phyloP scores from a whole-genome alignment of 2,329 filamentous ascomycete genomes.

The Cercospora brassicicola region DNA sequence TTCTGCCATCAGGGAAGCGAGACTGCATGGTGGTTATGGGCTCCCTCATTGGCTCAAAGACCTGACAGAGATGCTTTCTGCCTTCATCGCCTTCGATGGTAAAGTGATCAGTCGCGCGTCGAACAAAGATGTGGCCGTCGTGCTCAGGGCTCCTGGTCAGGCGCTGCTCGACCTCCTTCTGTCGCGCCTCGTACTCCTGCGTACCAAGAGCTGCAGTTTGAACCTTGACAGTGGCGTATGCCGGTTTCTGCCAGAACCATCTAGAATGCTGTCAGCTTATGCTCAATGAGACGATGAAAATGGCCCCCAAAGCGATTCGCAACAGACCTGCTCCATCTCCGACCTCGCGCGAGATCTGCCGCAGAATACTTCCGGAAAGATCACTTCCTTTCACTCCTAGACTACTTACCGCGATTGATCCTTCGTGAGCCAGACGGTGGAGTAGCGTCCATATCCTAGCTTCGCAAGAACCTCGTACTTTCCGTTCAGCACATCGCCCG shows the following conservation, averaged over 20 bases:
- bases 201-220: background rate
- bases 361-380: no score
- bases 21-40: background rate
- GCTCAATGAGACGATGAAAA: background rate
- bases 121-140: background rate
- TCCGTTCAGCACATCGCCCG: background rate
- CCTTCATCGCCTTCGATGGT: background rate
- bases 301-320: no score
- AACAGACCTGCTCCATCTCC: no score
- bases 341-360: no score
- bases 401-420: background rate
- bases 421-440: background rate
- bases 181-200: background rate
- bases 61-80: background rate
- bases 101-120: background rate
- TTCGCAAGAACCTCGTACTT: background rate
- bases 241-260: background rate
- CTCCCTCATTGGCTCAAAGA: background rate
- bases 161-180: background rate
- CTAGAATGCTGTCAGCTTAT: background rate
- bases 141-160: background rate
- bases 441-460: background rate
- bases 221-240: background rate
- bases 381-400: no score
- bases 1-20: background rate